A percentile compares a stretch with the other conserved stretches of the same genome.
phyloP scores from a whole-genome alignment of 2,329 filamentous ascomycete species.

The Aspergillus eucalypticola region DNA sequence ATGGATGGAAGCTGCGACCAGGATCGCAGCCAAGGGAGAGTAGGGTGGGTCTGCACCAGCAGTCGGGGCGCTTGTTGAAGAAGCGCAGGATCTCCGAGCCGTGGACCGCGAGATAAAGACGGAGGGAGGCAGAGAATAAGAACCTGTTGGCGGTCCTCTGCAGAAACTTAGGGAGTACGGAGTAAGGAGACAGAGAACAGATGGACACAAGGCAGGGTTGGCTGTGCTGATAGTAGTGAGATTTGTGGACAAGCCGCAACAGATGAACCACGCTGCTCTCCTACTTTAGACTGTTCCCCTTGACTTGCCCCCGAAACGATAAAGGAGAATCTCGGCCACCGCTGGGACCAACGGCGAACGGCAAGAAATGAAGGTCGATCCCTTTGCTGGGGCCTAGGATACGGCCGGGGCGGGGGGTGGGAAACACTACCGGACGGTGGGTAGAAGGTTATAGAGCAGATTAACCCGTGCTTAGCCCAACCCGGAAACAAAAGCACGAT shows the following conservation, averaged over 20 bases:
- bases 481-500: conserved; percentile 22
- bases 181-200: conserved; percentile 5
- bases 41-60: conserved; percentile 31
- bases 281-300: conserved; percentile 10
- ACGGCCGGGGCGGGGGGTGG: conserved; percentile 14
- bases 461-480: conserved; percentile 27
- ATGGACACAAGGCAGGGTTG: not conserved
- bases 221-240: not conserved
- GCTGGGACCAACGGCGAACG: conserved; percentile 18
- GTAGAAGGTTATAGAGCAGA: conserved; percentile 23
- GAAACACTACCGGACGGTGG: conserved; percentile 19
- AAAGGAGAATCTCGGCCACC: conserved; percentile 20
- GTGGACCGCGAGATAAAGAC: conserved; percentile 26
- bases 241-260: conserved; percentile 10
- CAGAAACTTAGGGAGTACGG: conserved; percentile 2
- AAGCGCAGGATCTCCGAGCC: conserved; percentile 25
- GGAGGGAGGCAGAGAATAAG: conserved; percentile 16
- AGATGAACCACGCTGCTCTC: conserved; percentile 11
- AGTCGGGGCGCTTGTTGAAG: conserved; percentile 31
- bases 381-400: conserved; percentile 20
- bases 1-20: conserved; percentile 7
- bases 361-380: conserved; percentile 23
- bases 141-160: conserved; percentile 17
- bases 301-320: conserved; percentile 12
- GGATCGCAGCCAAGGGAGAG: conserved; percentile 20